Base-by-base conservation (phyloP, 345 rosid species). In the Citropsis articulata region DNA sequence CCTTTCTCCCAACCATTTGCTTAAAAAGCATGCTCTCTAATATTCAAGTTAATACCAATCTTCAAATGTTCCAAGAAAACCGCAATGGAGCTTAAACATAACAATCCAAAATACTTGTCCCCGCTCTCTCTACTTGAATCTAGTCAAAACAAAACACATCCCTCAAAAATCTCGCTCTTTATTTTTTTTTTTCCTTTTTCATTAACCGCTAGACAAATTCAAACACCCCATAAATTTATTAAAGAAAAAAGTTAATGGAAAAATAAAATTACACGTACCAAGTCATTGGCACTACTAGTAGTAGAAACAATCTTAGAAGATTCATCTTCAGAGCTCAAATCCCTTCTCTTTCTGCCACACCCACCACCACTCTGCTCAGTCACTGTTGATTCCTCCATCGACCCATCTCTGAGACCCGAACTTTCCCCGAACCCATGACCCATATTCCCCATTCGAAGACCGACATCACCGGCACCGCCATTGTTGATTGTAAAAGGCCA, bases 291-390 rank as follows among this genome's bases (percentile, higher is more conserved):
- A 69, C 95, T 85, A 73, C 86, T 90, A 66, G 93, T 90, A 66
- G 98, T 88, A 81, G 98, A 91, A 76, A 91, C 95, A 81, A 90
- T 80, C 85, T 90, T 93, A 25, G 93, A 89, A 55, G 91, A 81
- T 33, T 87, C 97, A 77, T 90, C 96, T 78, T 91, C 94, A 0
- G 90, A 93, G 89, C 90, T 91, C 78, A 90, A 85, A 82, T 86
- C 91, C 81, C 84, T 82, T 82, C 91, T 80, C 90, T 89, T 95
- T 86, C 94, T 85, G 28, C 81, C 83, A 62, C 82, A 74, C 69
- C 90, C 82, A 36, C 90, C 89, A 3, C 89, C 91, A 76, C 92
- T 91, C 75, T 89, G 91, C 83, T 90, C 96, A 18, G 96, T 92
- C 75, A 93, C 87, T 1, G 97, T 90, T 18, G 98, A 93, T 78